These are phyloP conservation scores for Chrysopogon serrulatus DNA, from an alignment of 176 grass and related monocot genomes.

Conservation along the genomic window DNA sequence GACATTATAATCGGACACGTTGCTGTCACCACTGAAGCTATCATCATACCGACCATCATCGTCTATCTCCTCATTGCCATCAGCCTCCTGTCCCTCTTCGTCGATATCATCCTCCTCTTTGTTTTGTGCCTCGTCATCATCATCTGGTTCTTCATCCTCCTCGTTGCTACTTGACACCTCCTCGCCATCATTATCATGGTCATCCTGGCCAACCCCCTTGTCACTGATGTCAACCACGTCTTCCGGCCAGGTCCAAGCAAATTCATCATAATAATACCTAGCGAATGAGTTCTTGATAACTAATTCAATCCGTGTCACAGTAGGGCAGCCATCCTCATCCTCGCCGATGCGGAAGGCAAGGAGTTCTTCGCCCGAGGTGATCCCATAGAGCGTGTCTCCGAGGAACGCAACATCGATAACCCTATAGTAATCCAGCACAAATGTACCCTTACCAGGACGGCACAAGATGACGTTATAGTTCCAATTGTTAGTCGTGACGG, in stretches of 20 bases:
- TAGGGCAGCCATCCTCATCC: not conserved
- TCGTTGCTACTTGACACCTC: not conserved
- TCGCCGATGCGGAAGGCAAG: not conserved
- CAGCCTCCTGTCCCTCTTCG: not conserved
- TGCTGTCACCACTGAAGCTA: no score
- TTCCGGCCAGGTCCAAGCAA: not conserved
- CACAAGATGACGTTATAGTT: not conserved
- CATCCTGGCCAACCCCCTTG: not conserved
- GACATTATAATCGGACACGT: no score
- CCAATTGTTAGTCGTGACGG: not conserved
- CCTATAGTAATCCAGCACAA: fast-evolving
- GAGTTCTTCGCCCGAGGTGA: not conserved
- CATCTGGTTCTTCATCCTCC: not conserved
- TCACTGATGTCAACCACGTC: not conserved
- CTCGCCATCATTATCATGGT: not conserved
- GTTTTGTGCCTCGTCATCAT: no score
- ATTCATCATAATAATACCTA: not conserved
- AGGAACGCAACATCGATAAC: not conserved
- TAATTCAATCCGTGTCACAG: not conserved
- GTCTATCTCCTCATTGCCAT: not conserved
- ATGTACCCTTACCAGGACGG: fast-evolving
- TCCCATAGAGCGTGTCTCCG: not conserved
- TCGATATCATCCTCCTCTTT: not conserved
- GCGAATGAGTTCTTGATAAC: not conserved
- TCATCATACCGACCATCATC: no score